Base-by-base conservation (phyloP, 352 stramenopile species). In the Phytophthora uliginosa region DNA sequence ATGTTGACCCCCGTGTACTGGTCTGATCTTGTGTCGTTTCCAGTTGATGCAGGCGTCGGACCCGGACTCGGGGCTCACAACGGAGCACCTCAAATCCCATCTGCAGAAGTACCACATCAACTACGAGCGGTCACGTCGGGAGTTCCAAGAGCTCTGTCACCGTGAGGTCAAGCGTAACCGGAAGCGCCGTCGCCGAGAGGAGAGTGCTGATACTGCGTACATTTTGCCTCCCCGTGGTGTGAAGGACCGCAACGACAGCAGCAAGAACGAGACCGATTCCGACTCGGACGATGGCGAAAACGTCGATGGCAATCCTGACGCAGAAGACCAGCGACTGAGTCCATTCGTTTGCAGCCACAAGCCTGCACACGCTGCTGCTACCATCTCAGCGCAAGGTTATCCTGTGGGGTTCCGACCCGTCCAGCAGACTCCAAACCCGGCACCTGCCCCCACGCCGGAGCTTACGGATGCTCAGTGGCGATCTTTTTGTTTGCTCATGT, bases 91-190 rank as follows among this genome's bases (percentile, higher is more conserved):
- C 36, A 96, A 96, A 78, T 94, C 85, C 42, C 89, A 96, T 64
- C 36, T 96, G 72, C 89, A 96, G 66, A 96, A 96, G 76, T 96
- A 94, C 74, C 84, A 87, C 22, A 71, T 93, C 53, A 94, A 95
- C 59, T 91, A 93, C 60, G 82, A 95, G 31, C 82, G 84, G 24
- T 94, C 89, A 4, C 84, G 86, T 20, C 65, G 71, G 28, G 86
- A 96, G 67, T 94, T 96, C 60, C 80, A 93, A 34, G 82, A 89
- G 62, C 84, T 89, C 24, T 94, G 88, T 59, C 78, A 94, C 59
- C 80, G 90, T 34, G 91, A 87, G 48, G 64, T 81, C 22, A 82
- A 84, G 38, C 76, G 81, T 20, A 77, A 76, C 56, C 72, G 73
- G 28, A 86, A 88, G 56, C 66, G 79, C 8, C 76, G 76, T 20